Evolutionary conservation across 805 yeast genomes (phyloP).

Genomic region (Teunomyces barrocoloradensis): DNA sequence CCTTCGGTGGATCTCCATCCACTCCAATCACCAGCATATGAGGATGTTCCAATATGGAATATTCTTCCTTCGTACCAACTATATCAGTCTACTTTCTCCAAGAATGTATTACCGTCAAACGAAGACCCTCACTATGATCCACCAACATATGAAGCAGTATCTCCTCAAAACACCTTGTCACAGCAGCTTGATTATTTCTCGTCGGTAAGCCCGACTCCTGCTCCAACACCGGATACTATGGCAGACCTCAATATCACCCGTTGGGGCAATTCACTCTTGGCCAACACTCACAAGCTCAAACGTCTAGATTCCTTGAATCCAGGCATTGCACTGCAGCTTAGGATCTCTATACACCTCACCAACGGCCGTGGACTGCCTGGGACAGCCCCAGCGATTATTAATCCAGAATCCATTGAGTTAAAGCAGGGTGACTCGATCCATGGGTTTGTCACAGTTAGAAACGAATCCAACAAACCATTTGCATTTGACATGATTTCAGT

Average conservation of each 20-base stretch:
- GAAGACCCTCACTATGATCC: slow-evolving; percentile 21
- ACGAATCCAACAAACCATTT: slow-evolving; percentile 15
- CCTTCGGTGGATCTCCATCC: slow-evolving; percentile 11
- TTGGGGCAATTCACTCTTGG: slow-evolving; percentile 30
- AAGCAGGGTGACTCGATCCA: slow-evolving; percentile 26
- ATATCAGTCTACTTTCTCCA: slow-evolving; percentile 27
- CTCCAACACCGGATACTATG: neutral
- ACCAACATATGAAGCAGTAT: slow-evolving; percentile 17
- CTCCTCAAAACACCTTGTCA: neutral
- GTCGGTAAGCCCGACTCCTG: neutral
- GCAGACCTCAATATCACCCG: slow-evolving; percentile 8
- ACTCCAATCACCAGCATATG: slow-evolving; percentile 22
- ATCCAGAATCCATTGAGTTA: slow-evolving; percentile 19
- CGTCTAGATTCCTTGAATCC: slow-evolving; percentile 15
- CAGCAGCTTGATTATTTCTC: slow-evolving; percentile 5
- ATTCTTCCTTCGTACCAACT: slow-evolving; percentile 32
- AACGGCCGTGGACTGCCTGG: slow-evolving; percentile 15
- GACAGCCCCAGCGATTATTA: slow-evolving; percentile 14
- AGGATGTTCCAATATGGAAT: slow-evolving; percentile 29
- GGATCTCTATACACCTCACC: slow-evolving; percentile 19
- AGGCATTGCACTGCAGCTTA: slow-evolving; percentile 15
- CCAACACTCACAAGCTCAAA: slow-evolving; percentile 25
- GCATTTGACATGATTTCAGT: slow-evolving; percentile 29
- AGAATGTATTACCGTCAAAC: slow-evolving; percentile 18
- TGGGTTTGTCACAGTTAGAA: slow-evolving; percentile 22